Conservation (phyloP, 2,329 filamentous ascomycete species). For the Phaeomoniella chlamydospora region DNA sequence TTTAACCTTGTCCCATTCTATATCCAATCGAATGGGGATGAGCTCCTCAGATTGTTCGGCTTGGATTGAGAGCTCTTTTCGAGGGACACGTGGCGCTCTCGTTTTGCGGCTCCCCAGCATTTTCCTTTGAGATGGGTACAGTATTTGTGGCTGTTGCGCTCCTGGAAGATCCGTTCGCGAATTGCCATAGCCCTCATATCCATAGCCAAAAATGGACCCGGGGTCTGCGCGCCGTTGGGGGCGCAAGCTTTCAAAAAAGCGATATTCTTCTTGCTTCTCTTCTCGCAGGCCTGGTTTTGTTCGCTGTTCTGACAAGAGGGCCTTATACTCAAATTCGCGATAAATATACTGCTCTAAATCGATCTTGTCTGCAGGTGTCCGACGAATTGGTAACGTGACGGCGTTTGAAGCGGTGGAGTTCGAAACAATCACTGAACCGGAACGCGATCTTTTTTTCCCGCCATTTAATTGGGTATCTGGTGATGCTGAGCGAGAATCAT, state of each 20-base stretch:
- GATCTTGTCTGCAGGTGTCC: constrained; percentile 29
- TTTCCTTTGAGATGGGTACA: constrained; percentile 68
- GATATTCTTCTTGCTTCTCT: constrained; percentile 51
- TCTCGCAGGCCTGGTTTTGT: constrained; percentile 43
- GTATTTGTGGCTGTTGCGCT: constrained; percentile 48
- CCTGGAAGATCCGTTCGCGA: constrained; percentile 56
- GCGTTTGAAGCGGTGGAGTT: constrained; percentile 16
- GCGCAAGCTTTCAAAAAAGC: constrained; percentile 55
- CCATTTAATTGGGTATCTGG: constrained; percentile 18
- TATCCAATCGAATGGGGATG: constrained; percentile 79
- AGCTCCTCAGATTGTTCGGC: constrained; percentile 84
- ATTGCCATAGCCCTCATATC: constrained; percentile 84
- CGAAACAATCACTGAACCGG: constrained; percentile 38
- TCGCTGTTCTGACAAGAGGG: constrained; percentile 35
- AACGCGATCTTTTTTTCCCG: constrained; percentile 45
- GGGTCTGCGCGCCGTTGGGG: constrained; percentile 42
- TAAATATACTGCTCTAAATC: constrained; percentile 50
- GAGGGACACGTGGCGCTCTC: constrained; percentile 55
- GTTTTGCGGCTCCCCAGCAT: constrained; percentile 66
- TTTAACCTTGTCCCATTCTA: constrained; percentile 91
- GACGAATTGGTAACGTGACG: constrained; percentile 20
- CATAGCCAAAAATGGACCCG: constrained; percentile 47
- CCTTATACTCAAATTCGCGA: constrained; percentile 46
- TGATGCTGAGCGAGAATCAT: constrained; percentile 13
- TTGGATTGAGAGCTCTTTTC: constrained; percentile 71